phyloP scores from a whole-genome alignment of 2,329 filamentous ascomycete genomes.

The Xylaria digitata region DNA sequence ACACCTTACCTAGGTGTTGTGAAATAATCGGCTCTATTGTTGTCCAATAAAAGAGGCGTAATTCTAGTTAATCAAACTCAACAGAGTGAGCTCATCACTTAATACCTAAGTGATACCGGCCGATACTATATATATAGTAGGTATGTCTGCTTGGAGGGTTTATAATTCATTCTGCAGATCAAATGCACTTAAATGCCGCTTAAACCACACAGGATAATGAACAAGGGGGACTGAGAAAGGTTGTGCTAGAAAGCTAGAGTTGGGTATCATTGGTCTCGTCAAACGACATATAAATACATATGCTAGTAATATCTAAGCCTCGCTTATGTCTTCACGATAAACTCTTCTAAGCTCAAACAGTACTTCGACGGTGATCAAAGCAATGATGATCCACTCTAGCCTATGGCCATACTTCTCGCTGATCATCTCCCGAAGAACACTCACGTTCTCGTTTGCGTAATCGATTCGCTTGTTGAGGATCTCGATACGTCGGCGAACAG shows the following conservation, averaged over 20 bases:
- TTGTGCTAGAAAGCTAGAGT: conserved; percentile 17
- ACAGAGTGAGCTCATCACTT: neutral
- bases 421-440: conserved; percentile 84
- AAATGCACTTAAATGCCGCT: neutral
- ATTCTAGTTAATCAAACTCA: neutral
- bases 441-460: conserved; percentile 95
- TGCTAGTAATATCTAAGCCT: conserved; percentile 26
- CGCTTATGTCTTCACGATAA: conserved; percentile 44
- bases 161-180: neutral
- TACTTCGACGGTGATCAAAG: conserved; percentile 92
- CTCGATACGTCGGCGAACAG: conserved; percentile 91
- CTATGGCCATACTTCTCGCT: conserved; percentile 90
- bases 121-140: neutral
- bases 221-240: neutral
- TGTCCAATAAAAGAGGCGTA: too few relatives aligned
- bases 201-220: neutral
- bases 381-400: conserved; percentile 95
- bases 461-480: conserved; percentile 97
- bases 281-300: conserved; percentile 25
- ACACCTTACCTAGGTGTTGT: too few relatives aligned
- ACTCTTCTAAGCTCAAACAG: conserved; percentile 75
- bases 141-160: too few relatives aligned
- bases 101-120: neutral
- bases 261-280: conserved; percentile 36
- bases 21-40: too few relatives aligned